These are phyloP conservation scores for Sarocladium strictum DNA, from an alignment of 2,329 filamentous ascomycete genomes.

Conservation along the genomic window DNA sequence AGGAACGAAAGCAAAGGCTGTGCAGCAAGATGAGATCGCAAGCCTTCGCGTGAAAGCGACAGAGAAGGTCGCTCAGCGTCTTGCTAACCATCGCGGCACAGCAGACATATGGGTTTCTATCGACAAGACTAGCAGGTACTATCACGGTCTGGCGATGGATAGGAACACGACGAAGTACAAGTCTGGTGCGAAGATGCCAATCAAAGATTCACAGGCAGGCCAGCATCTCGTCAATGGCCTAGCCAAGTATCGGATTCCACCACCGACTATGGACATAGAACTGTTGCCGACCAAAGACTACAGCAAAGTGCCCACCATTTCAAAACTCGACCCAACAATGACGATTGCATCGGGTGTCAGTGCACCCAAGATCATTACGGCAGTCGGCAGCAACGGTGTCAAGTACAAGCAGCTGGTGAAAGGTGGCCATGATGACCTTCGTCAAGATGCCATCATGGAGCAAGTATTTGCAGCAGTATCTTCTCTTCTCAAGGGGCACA, in stretches of 20 bases:
- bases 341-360: conserved; percentile 85
- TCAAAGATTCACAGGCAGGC: conserved; percentile 60
- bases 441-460: conserved; percentile 98
- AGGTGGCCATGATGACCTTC: conserved; percentile 89
- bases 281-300: conserved; percentile 72
- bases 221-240: conserved; percentile 58
- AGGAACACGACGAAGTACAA: conserved; percentile 61
- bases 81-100: conserved; percentile 48
- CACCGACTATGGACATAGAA: conserved; percentile 81
- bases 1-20: conserved; percentile 62
- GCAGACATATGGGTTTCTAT: conserved; percentile 62
- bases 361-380: conserved; percentile 87
- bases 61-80: conserved; percentile 55
- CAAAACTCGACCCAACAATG: conserved; percentile 67
- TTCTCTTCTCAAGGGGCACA: conserved; percentile 78
- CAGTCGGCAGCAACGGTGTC: conserved; percentile 68
- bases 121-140: conserved; percentile 65
- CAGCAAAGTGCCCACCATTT: conserved; percentile 65
- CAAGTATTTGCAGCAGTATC: conserved; percentile 98
- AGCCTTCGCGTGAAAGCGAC: conserved; percentile 70
- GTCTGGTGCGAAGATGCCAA: conserved; percentile 55
- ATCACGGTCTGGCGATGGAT: conserved; percentile 59
- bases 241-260: conserved; percentile 65
- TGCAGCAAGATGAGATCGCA: conserved; percentile 68
- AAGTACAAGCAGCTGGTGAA: conserved; percentile 90